phyloP scores from a whole-genome alignment of 441 rosid genomes.

The Corymbia calophylla region DNA sequence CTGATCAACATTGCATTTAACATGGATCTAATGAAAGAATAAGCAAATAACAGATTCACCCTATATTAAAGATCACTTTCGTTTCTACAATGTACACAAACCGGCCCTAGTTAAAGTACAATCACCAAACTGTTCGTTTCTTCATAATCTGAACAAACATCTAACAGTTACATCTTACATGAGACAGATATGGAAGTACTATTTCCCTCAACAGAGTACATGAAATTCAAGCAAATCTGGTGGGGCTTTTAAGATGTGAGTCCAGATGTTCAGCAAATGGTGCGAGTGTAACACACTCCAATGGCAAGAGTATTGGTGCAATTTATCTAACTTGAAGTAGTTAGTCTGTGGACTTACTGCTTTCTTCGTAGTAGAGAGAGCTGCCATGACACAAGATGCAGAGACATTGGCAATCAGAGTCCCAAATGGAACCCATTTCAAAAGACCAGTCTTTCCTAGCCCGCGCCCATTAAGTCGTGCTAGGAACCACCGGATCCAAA shows the following conservation, averaged over 20 bases:
- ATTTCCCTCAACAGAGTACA: not conserved
- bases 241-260: not conserved
- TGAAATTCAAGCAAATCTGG: not conserved
- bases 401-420: slow-evolving; percentile 74
- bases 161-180: not conserved
- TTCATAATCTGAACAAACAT: not conserved
- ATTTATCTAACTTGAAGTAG: not conserved
- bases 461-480: slow-evolving; percentile 79
- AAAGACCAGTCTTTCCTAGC: slow-evolving; percentile 44
- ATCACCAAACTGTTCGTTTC: not conserved
- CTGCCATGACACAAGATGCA: slow-evolving; percentile 74
- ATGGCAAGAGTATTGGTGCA: not conserved
- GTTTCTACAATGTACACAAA: not conserved
- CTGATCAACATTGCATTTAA: not conserved
- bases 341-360: slow-evolving; percentile 26
- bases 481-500: slow-evolving; percentile 92
- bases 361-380: slow-evolving; percentile 52
- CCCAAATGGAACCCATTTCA: slow-evolving; percentile 82
- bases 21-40: not conserved
- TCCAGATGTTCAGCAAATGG: not conserved
- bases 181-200: not conserved
- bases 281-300: not conserved
- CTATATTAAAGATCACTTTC: not conserved
- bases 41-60: not conserved
- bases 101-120: not conserved